Base-by-base conservation (phyloP, 805 yeast species). In the Saturnispora kantuleensis region DNA sequence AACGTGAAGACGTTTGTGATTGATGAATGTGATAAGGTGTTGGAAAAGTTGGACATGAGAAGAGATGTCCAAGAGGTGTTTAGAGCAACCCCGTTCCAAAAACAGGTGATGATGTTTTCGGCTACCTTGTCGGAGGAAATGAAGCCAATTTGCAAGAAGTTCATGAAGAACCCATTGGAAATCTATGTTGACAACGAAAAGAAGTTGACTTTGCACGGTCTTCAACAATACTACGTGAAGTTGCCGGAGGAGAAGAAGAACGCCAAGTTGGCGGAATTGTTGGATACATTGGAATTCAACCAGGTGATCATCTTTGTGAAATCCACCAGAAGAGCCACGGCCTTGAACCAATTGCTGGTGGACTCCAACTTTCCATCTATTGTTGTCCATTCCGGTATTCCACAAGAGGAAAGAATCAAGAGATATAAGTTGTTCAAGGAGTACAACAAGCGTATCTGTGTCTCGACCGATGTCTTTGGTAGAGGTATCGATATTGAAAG, bases 401-500 rank as follows among this genome's bases (percentile, higher is more conserved):
- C 90, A 52, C 98, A 93, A 73, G 96, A 87, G 66, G 97, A 90
- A 73, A 89, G 98, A 77, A 93, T 93, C 61, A 95, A 85, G 49
- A 81, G 96, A 65, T 90, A 93, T 76, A 88, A 85, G 70, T 80
- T 86, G 51, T 90, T 90, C 77, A 90, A 90, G 71, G 97, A 90
- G 70, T 93, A 90, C 74, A 88, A 89, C 77, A 89, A 88, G 74
- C 88, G 98, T 72, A 93, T 90, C 62, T 93, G 97, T 76, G 97
- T 90, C 44, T 82, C 97, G 47, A 90, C 98, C 48, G 98, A 90
- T 70, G 96, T 90, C 44, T 90, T 90, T 55, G 98, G 98, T 63
- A 88, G 98, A 77, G 98, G 98, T 74, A 93, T 90, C 60, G 98
- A 90, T 77, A 90, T 90, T 56, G 98, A 90, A 76, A 87, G 98